A percentile compares a stretch with the other conserved stretches of the same genome.
Conservation (phyloP, 331 rosid genomes). For the Quercus phellos region DNA sequence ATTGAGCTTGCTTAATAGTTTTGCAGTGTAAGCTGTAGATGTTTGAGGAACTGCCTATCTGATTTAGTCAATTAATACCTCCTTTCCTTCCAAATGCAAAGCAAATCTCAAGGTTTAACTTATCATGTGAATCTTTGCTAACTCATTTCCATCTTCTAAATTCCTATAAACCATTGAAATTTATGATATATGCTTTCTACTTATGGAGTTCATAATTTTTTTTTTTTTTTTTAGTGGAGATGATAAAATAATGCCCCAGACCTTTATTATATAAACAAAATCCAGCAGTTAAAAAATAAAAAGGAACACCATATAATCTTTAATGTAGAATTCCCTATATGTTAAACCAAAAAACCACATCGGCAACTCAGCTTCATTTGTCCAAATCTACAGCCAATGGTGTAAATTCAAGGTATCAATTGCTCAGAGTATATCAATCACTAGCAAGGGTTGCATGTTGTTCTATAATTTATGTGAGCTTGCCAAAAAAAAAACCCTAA, state of each 20-base stretch:
- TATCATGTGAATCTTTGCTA: not conserved
- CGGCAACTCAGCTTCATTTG: not conserved
- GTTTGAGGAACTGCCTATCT: not conserved
- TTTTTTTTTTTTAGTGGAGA: not conserved
- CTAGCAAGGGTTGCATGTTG: no score
- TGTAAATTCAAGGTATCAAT: no score
- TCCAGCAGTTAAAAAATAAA: not conserved
- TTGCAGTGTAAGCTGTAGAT: not conserved
- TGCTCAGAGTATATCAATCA: no score
- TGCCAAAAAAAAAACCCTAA: no score
- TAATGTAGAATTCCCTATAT: not conserved
- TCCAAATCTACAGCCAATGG: not conserved
- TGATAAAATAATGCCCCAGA: not conserved
- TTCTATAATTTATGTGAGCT: no score
- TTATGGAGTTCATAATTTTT: no score
- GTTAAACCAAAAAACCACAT: not conserved
- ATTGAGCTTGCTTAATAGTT: not conserved
- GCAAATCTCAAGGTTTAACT: not conserved
- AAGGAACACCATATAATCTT: not conserved
- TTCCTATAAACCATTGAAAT: not conserved
- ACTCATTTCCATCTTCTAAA: not conserved
- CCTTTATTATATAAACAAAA: not conserved
- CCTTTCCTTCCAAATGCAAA: not conserved
- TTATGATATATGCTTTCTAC: not conserved
- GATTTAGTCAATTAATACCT: not conserved